Percentiles rank a stretch among this genome's conserved stretches.
phyloP scores from a whole-genome alignment of 345 rosid genomes.

The Citrus glauca region DNA sequence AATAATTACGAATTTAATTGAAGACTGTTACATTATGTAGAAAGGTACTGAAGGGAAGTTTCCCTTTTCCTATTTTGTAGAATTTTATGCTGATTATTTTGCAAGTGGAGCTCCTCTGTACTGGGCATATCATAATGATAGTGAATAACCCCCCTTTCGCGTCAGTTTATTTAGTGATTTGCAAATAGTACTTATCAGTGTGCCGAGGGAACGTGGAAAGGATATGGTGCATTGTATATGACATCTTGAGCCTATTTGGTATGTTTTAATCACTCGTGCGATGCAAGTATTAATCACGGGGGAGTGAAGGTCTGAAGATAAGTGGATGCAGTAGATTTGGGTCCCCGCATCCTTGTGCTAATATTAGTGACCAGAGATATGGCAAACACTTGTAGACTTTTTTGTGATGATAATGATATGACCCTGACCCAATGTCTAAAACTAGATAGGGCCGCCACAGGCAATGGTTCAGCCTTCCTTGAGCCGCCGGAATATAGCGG shows the following conservation, averaged over 20 bases:
- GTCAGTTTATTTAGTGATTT: not conserved
- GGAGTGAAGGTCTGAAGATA: too few species aligned
- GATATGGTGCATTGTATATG: not conserved
- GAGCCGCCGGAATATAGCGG: not conserved
- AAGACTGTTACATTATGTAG: not conserved
- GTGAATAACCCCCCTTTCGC: not conserved
- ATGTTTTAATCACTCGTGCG: not conserved
- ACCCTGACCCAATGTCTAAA: too few species aligned
- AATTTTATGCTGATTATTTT: constrained; percentile 6
- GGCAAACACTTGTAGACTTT: too few species aligned
- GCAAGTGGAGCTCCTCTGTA: not conserved
- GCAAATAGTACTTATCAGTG: not conserved
- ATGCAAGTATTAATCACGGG: too few species aligned
- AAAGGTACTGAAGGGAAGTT: not conserved
- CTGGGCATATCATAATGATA: not conserved
- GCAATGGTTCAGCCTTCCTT: not conserved
- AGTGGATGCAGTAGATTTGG: too few species aligned
- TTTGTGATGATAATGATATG: not conserved
- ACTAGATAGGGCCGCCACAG: not conserved
- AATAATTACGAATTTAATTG: constrained; percentile 18
- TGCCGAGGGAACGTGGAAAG: not conserved
- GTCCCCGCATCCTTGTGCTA: too few species aligned
- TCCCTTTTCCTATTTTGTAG: not conserved
- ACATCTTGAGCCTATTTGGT: not conserved
- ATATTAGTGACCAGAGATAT: too few species aligned